phyloP scores from a whole-genome alignment of 768 basidiomycete genomes.

The Rhodotorula toruloides region DNA sequence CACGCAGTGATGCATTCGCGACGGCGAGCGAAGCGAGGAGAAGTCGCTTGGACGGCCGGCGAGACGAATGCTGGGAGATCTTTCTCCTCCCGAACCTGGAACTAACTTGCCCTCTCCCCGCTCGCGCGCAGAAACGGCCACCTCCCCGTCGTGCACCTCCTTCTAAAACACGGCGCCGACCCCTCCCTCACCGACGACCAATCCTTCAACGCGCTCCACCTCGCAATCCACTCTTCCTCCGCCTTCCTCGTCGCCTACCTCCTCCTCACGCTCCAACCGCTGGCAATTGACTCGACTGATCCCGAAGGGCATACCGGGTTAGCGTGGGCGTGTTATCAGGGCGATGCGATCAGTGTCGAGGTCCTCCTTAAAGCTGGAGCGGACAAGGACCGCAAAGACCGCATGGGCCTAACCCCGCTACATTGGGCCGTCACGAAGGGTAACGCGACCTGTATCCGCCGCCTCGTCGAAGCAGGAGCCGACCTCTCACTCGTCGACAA shows the following conservation, averaged over 20 bases:
- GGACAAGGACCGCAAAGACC: slow-evolving; percentile 67
- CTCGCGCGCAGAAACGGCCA: slow-evolving; percentile 81
- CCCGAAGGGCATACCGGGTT: slow-evolving; percentile 86
- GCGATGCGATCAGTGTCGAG: slow-evolving; percentile 91
- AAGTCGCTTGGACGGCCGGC: no score
- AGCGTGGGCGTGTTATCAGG: slow-evolving; percentile 99
- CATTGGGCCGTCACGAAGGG: slow-evolving; percentile 98
- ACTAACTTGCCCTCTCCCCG: not conserved
- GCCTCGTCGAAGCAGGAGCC: slow-evolving; percentile 77
- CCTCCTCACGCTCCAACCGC: slow-evolving; percentile 71
- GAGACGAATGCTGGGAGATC: no score
- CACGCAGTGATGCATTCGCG: no score
- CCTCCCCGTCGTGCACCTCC: slow-evolving; percentile 87
- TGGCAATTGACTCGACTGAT: slow-evolving; percentile 85
- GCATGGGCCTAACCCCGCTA: slow-evolving; percentile 75
- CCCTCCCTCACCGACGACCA: slow-evolving; percentile 86
- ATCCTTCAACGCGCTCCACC: slow-evolving; percentile 91
- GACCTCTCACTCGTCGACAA: slow-evolving; percentile 74
- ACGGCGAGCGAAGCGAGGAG: no score
- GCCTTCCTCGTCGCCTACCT: slow-evolving; percentile 92
- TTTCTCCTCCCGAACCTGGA: not conserved
- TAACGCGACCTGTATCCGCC: slow-evolving; percentile 77
- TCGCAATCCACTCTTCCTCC: slow-evolving; percentile 83
- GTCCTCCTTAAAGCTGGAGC: slow-evolving; percentile 82
- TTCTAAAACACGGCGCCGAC: slow-evolving; percentile 84